These are phyloP conservation scores for Ilyonectria destructans DNA, from an alignment of 2,329 filamentous ascomycete genomes.

Conservation along the genomic window DNA sequence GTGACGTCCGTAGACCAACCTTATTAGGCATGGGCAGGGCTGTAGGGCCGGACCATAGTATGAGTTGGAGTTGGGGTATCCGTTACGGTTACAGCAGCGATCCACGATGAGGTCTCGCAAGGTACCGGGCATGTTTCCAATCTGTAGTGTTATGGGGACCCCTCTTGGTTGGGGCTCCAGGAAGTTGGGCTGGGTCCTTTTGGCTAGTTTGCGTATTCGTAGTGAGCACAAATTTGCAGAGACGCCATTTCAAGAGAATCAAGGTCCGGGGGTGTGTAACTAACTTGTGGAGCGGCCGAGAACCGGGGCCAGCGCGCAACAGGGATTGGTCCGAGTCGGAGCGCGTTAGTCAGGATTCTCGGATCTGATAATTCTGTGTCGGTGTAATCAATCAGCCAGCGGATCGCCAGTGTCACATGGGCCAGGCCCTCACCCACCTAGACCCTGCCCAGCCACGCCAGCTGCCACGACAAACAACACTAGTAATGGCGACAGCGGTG, in stretches of 20 bases:
- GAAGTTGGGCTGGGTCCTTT: neutral
- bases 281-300: slow-evolving; percentile 1
- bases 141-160: neutral
- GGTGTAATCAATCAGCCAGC: slow-evolving; percentile 30
- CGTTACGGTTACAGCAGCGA: neutral
- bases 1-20: slow-evolving; percentile 22
- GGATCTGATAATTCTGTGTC: slow-evolving; percentile 58
- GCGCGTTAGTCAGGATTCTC: slow-evolving; percentile 39
- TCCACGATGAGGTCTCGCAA: neutral
- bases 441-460: neutral
- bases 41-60: slow-evolving; percentile 5
- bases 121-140: neutral
- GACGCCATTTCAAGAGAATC: neutral
- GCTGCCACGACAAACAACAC: slow-evolving; percentile 11
- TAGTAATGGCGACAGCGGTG: neutral
- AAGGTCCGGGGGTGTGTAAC: neutral
- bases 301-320: neutral
- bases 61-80: neutral
- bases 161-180: neutral
- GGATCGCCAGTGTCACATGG: slow-evolving; percentile 12
- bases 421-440: neutral
- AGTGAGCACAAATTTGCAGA: neutral
- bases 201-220: neutral
- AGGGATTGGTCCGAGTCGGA: slow-evolving; percentile 27
- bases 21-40: slow-evolving; percentile 23